These are phyloP conservation scores for Mycena olivaceomarginata DNA, from an alignment of 768 basidiomycete genomes.

Conservation along the genomic window DNA sequence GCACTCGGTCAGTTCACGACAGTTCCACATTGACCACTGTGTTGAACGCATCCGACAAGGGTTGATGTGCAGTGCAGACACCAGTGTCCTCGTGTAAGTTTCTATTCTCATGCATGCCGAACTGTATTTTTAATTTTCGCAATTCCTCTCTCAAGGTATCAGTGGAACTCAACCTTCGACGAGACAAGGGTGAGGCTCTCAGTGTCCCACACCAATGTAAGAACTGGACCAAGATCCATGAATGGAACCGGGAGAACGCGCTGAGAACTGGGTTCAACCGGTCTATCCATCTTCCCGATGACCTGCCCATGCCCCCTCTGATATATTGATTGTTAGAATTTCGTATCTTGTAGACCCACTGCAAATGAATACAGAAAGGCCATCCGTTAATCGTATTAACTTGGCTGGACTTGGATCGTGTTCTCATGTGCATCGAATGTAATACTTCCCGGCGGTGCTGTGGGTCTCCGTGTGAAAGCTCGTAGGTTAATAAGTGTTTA, in stretches of 20 bases:
- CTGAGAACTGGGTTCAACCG: slow-evolving; percentile 9
- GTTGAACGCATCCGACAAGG: slow-evolving; percentile 19
- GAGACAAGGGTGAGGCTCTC: slow-evolving; percentile 25
- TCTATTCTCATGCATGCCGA: slow-evolving; percentile 2
- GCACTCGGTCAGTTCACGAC: slow-evolving; percentile 12
- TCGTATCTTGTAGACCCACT: not conserved
- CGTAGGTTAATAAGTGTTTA: too few relatives aligned
- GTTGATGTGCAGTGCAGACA: slow-evolving; percentile 18
- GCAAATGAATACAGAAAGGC: too few relatives aligned
- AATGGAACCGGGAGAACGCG: slow-evolving; percentile 11
- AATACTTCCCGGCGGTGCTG: too few relatives aligned
- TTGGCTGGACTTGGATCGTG: too few relatives aligned
- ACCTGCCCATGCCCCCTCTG: slow-evolving; percentile 16
- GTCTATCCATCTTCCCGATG: slow-evolving; percentile 10
- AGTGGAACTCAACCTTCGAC: slow-evolving; percentile 22
- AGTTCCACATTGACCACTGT: slow-evolving; percentile 17
- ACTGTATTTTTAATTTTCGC: not conserved
- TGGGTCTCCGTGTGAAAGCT: too few relatives aligned
- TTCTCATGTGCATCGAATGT: too few relatives aligned
- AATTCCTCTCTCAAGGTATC: slow-evolving; percentile 4
- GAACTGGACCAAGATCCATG: slow-evolving; percentile 21
- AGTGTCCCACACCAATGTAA: slow-evolving; percentile 26
- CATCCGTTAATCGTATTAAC: too few relatives aligned
- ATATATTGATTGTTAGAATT: slow-evolving; percentile 18
- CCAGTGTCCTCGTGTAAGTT: slow-evolving; percentile 21